phyloP scores from a whole-genome alignment of 768 basidiomycete species.

The Galerina marginata region DNA sequence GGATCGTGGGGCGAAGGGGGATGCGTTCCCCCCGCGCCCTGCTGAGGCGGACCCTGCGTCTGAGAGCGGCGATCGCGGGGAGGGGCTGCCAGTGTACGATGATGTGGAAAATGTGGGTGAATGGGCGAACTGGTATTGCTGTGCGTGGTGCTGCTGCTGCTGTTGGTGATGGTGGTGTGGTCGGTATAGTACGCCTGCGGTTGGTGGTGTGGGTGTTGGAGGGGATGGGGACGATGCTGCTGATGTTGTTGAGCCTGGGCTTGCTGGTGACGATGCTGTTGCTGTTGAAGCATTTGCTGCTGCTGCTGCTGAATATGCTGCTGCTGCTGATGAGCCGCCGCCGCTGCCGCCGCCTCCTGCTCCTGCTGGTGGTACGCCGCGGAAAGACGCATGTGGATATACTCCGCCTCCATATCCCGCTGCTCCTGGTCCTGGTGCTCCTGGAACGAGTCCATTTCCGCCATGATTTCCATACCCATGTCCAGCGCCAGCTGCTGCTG shows the following conservation, averaged over 20 bases:
- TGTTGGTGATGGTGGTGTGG: neutral
- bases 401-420: conserved; percentile 30
- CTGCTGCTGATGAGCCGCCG: conserved; percentile 27
- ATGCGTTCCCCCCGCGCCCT: conserved; percentile 17
- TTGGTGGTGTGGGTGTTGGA: neutral
- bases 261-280: conserved; percentile 20
- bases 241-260: conserved; percentile 7
- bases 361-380: conserved; percentile 9
- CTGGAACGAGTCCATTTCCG: neutral
- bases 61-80: conserved; percentile 23
- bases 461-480: neutral
- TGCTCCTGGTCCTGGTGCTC: conserved; percentile 34
- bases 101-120: conserved; percentile 36
- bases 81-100: conserved; percentile 12
- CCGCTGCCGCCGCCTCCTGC: conserved; percentile 14
- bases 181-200: conserved; percentile 7
- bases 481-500: conserved; percentile 37
- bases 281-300: conserved; percentile 13
- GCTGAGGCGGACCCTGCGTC: conserved; percentile 24
- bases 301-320: conserved; percentile 22
- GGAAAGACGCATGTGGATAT: conserved; percentile 26
- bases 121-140: conserved; percentile 27
- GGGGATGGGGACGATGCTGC: conserved; percentile 6
- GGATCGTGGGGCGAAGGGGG: conserved; percentile 6
- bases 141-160: neutral